Base-by-base conservation (phyloP, 2,329 filamentous ascomycete genomes). In the Colletotrichum horii region DNA sequence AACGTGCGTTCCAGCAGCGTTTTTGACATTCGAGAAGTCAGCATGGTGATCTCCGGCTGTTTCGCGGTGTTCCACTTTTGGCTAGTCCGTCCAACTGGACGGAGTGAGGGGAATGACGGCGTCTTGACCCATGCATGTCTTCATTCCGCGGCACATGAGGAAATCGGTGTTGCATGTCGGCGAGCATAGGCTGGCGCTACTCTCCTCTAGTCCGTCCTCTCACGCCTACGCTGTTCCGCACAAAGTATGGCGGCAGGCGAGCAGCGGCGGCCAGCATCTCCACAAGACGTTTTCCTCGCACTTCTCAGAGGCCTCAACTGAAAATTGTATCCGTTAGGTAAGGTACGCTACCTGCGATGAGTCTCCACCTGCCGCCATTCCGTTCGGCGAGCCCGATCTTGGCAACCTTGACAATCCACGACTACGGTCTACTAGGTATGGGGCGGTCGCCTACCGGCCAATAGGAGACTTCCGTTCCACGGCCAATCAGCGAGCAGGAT, bases 311-410 rank as follows among this genome's bases (percentile, higher is more conserved):
- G 56, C 26, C 24, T 61, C 28, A 30, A 28, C 22, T 24, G 22
- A 24, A 24, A 19, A 56, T 15, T 24, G 52, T 28, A 56, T 28
- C 52, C 22, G 52, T 56, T 56, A 43, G 52, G 52, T 56, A 26
- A 22, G n/a, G 56, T 62, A 22, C 61, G 19, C 43, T 65, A 15
- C 15, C 24, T 30, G 16, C 14, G 32, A 28, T 22, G 30, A 4
- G 19, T 34, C 56, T 16, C 66, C 70, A 69, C 66, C 56, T 56
- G 56, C 66, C 43, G 56, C 58, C 32, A 30, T 58, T 70, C 15
- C 43, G 66, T 43, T 64, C 71, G 75, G 75, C 66, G 56, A 70
- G n/a, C 43, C 75, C 75, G 71, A 75, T 60, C 66, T 64, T 69
- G 61, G 61, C 38, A 76, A 75, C 75, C 66, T 75, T 75, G 67